phyloP scores from a whole-genome alignment of 768 basidiomycete species.

The Russula earlei region DNA sequence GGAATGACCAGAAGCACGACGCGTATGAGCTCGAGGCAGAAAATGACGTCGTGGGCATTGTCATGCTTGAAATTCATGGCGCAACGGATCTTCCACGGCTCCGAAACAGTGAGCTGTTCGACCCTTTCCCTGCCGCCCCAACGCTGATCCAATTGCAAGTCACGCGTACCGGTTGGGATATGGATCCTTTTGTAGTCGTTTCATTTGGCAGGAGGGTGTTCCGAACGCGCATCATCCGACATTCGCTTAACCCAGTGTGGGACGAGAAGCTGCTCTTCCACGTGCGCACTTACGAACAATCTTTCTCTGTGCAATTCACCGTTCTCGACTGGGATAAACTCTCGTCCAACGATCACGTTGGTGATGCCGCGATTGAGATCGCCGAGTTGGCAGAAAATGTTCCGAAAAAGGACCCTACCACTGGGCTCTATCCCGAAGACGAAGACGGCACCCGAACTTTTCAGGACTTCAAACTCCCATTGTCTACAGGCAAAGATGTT shows the following conservation, averaged over 20 bases:
- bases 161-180: slow-evolving; percentile 85
- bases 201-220: slow-evolving; percentile 98
- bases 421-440: slow-evolving; percentile 45
- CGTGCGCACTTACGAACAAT: slow-evolving; percentile 76
- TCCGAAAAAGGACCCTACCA: slow-evolving; percentile 40
- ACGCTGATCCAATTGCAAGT: slow-evolving; percentile 33
- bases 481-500: slow-evolving; percentile 52
- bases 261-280: slow-evolving; percentile 95
- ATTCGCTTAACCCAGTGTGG: slow-evolving; percentile 81
- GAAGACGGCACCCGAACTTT: slow-evolving; percentile 51
- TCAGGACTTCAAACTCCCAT: slow-evolving; percentile 59
- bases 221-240: slow-evolving; percentile 80
- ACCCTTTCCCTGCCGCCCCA: background rate
- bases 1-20: slow-evolving; percentile 29
- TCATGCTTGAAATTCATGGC: slow-evolving; percentile 83
- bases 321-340: slow-evolving; percentile 98
- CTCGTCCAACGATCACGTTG: slow-evolving; percentile 80
- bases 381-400: slow-evolving; percentile 46
- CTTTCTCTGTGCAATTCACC: slow-evolving; percentile 68
- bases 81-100: slow-evolving; percentile 79
- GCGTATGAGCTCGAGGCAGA: slow-evolving; percentile 54
- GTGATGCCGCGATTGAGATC: slow-evolving; percentile 65
- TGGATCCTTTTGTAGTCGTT: slow-evolving; percentile 95
- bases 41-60: slow-evolving; percentile 88
- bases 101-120: slow-evolving; percentile 63